Percentiles rank a stretch among this genome's conserved stretches.
phyloP scores from a whole-genome alignment of 179 eudicot species.

The Camellia oleifera region DNA sequence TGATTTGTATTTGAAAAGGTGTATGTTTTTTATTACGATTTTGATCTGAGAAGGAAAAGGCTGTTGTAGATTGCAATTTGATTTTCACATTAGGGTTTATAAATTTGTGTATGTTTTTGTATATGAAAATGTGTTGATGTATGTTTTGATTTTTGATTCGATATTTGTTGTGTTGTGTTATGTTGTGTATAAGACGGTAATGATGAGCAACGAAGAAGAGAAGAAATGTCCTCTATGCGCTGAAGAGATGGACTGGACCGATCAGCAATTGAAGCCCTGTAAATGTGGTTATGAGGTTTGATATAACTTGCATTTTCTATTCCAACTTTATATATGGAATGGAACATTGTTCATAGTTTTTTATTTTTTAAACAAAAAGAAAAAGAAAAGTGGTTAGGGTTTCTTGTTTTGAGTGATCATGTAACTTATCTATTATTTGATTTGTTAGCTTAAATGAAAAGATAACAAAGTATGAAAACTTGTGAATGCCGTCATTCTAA shows the following conservation, averaged over 20 bases:
- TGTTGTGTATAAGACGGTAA: conserved; percentile 26
- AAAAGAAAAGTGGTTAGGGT: not conserved
- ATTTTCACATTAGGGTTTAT: conserved; percentile 9
- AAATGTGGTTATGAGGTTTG: conserved; percentile 92
- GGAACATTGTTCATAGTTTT: not conserved
- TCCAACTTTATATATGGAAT: conserved; percentile 8
- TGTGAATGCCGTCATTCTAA: not conserved
- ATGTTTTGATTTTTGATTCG: not conserved
- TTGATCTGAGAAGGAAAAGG: not conserved
- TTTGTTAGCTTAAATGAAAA: not conserved
- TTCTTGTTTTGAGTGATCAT: not conserved
- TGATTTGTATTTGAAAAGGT: not conserved
- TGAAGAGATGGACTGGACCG: conserved; percentile 99
- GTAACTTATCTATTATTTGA: not conserved
- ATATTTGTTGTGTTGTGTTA: not conserved
- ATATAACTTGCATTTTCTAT: no score
- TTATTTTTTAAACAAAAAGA: no score
- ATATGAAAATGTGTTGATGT: not conserved
- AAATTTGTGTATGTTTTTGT: not conserved
- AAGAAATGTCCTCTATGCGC: conserved; percentile 95
- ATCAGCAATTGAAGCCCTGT: conserved; percentile 95
- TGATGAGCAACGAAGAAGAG: conserved; percentile 82
- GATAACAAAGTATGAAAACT: not conserved
- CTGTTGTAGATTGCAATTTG: not conserved
- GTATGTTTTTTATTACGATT: not conserved